Percentiles rank a stretch among this genome's conserved stretches.
These are phyloP conservation scores for Thalassiosira oceanica DNA, from an alignment of 352 stramenopile genomes.

Conservation along the genomic window DNA sequence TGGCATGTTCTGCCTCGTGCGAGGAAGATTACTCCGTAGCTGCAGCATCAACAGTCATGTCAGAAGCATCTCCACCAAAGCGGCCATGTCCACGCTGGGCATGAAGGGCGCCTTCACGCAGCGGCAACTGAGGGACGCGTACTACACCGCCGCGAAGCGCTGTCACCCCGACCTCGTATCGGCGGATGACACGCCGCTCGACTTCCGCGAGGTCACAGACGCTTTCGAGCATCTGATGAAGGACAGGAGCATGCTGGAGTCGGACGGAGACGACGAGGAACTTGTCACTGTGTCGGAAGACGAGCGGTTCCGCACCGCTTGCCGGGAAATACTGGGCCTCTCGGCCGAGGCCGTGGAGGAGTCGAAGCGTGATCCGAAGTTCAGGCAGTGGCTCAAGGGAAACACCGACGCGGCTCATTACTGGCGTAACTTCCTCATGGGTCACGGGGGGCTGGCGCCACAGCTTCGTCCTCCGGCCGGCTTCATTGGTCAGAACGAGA, in stretches of 20 bases:
- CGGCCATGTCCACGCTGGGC: slow-evolving; percentile 38
- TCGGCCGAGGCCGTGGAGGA: slow-evolving; percentile 76
- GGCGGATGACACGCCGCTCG: slow-evolving; percentile 15
- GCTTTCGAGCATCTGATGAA: slow-evolving; percentile 67
- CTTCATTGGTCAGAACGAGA: slow-evolving; percentile 20
- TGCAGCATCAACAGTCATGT: slow-evolving; percentile 1
- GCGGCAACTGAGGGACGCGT: slow-evolving; percentile 60
- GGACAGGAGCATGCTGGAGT: slow-evolving; percentile 1
- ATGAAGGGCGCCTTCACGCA: slow-evolving; percentile 29
- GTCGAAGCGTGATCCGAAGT: slow-evolving; percentile 74
- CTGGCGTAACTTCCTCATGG: slow-evolving; percentile 66
- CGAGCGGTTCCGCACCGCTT: slow-evolving; percentile 60
- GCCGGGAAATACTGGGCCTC: slow-evolving; percentile 54
- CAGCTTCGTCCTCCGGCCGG: slow-evolving; percentile 37
- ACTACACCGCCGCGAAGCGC: slow-evolving; percentile 67
- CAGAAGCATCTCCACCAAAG: slow-evolving; percentile 34
- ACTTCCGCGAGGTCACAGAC: slow-evolving; percentile 62
- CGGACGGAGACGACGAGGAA: slow-evolving; percentile 24
- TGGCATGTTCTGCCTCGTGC: too few relatives aligned
- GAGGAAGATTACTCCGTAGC: too few relatives aligned
- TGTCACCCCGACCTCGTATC: slow-evolving; percentile 63
- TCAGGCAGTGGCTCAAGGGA: slow-evolving; percentile 67
- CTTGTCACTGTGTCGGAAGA: slow-evolving; percentile 56
- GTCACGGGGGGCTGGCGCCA: slow-evolving; percentile 62
- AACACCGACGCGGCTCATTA: slow-evolving; percentile 64